A percentile compares a stretch with the other conserved stretches of the same genome.
phyloP scores from a whole-genome alignment of 2,329 filamentous ascomycete genomes.

The Pyricularia sp. region DNA sequence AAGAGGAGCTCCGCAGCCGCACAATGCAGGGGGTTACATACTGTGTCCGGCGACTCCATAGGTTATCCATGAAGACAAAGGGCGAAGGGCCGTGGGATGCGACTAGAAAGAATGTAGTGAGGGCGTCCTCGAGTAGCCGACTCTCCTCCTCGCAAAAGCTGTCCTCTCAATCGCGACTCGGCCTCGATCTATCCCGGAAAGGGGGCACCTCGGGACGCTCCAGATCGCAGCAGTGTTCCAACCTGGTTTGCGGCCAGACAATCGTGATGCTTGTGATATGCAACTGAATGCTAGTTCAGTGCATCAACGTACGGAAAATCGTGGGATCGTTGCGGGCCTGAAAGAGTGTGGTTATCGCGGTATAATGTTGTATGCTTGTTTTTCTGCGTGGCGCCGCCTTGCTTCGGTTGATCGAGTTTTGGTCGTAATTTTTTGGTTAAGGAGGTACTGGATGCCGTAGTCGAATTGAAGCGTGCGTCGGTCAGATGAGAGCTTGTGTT shows the following conservation, averaged over 20 bases:
- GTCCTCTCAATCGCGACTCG: background rate
- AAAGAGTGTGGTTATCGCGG: background rate
- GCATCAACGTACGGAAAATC: background rate
- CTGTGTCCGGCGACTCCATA: constrained; percentile 81
- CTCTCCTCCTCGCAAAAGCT: constrained; percentile 2
- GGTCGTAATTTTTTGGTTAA: background rate
- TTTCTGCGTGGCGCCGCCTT: background rate
- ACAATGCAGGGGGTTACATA: constrained; percentile 31
- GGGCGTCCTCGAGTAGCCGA: constrained; percentile 2
- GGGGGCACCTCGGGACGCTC: constrained; percentile 3
- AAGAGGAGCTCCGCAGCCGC: background rate
- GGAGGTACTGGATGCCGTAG: background rate
- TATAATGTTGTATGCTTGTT: background rate
- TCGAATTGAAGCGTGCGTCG: background rate
- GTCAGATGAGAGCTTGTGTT: background rate
- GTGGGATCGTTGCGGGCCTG: background rate
- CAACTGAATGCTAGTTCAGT: background rate
- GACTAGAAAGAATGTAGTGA: background rate
- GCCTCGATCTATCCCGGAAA: background rate
- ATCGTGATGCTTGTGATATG: background rate
- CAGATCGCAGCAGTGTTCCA: background rate
- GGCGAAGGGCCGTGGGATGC: constrained; percentile 6
- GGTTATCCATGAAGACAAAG: constrained; percentile 45
- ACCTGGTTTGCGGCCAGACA: background rate
- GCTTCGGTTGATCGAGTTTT: background rate